These are phyloP conservation scores for Fraxinus americana DNA, from an alignment of 257 asterid genomes.

Conservation along the genomic window DNA sequence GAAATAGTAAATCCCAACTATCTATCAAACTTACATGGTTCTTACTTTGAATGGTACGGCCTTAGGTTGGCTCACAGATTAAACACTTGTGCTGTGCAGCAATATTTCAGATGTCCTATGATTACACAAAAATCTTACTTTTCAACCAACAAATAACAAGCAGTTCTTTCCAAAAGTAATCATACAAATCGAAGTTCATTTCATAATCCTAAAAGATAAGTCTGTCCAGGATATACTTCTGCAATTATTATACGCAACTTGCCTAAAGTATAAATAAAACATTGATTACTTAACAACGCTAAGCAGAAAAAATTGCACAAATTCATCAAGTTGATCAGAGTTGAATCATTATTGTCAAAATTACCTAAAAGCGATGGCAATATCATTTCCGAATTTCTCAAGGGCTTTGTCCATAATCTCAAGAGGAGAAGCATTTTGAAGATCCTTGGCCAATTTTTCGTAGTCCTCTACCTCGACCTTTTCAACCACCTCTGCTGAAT, in stretches of 20 bases:
- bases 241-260: background rate
- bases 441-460: slow-evolving; percentile 54
- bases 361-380: slow-evolving; percentile 89
- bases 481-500: slow-evolving; percentile 40
- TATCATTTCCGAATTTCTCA: slow-evolving; percentile 63
- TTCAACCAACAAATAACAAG: background rate
- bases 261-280: too few species aligned
- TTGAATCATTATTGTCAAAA: background rate
- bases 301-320: background rate
- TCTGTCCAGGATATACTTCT: background rate
- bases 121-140: too few species aligned
- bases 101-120: background rate
- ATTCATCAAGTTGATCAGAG: background rate
- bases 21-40: too few species aligned
- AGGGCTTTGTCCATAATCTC: slow-evolving; percentile 79
- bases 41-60: too few species aligned
- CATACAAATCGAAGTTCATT: background rate
- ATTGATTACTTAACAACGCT: background rate
- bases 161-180: background rate
- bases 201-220: background rate
- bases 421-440: slow-evolving; percentile 70
- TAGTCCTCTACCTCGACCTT: slow-evolving; percentile 55
- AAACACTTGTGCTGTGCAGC: background rate
- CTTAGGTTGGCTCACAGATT: too few species aligned
- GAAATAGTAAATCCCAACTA: too few species aligned